Evolutionary conservation across 345 rosid genomes (phyloP).

Genomic region (thale cress (Arabidopsis thaliana)): TAIR10.1 NC_003071.7:12884501-12885000

Average conservation of each 20-base stretch:
- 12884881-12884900: conserved; percentile 78
- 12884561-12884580: conserved; percentile 18
- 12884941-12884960: conserved; percentile 58
- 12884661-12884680: background rate
- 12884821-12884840: conserved; percentile 10
- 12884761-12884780: conserved; percentile 91
- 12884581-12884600: background rate
- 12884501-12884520: conserved; percentile 86
- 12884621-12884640: background rate
- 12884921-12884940: conserved; percentile 99
- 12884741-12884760: conserved; percentile 91
- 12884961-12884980: conserved; percentile 5
- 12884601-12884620: conserved; percentile 9
- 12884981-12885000: background rate
- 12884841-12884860: conserved; percentile 52
- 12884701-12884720: conserved; percentile 70
- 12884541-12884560: conserved; percentile 97
- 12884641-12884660: background rate
- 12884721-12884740: conserved; percentile 93
- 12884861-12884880: conserved; percentile 80
- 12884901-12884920: conserved; percentile 78
- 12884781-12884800: conserved; percentile 53
- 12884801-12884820: conserved; percentile 6
- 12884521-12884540: conserved; percentile 97
- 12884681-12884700: background rate